Evolutionary conservation across 768 basidiomycete genomes (phyloP).

Genomic region (Psilocybe cyanescens): DNA sequence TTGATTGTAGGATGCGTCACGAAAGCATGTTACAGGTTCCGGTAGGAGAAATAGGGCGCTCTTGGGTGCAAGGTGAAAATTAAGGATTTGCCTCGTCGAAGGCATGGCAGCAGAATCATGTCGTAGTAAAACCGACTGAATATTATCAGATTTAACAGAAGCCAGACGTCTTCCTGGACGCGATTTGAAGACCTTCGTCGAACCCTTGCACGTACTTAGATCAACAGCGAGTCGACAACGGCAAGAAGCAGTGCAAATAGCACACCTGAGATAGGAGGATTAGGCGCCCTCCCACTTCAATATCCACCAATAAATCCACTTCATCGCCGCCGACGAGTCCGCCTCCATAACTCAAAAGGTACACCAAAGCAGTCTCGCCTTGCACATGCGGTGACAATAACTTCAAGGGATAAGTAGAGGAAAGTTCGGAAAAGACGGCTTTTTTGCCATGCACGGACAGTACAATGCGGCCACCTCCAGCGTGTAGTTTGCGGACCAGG

Average conservation of each 20-base stretch:
- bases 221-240: neutral
- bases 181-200: conserved; percentile 93
- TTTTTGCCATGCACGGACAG: conserved; percentile 54
- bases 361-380: conserved; percentile 65
- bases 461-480: conserved; percentile 64
- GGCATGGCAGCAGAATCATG: conserved; percentile 10
- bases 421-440: conserved; percentile 73
- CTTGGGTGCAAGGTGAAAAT: conserved; percentile 52
- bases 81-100: conserved; percentile 65
- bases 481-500: conserved; percentile 28
- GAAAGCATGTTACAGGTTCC: conserved; percentile 93
- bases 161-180: conserved; percentile 66
- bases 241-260: conserved; percentile 5
- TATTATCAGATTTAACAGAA: conserved; percentile 27
- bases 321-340: conserved; percentile 89
- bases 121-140: neutral
- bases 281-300: conserved; percentile 60
- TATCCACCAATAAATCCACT: conserved; percentile 62
- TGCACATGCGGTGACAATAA: conserved; percentile 74
- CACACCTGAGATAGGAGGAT: conserved; percentile 85
- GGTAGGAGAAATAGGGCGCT: conserved; percentile 82
- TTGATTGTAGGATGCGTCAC: conserved; percentile 81
- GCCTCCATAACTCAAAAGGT: conserved; percentile 88
- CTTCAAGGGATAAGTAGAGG: conserved; percentile 86
- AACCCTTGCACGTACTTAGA: conserved; percentile 59